A percentile compares a stretch with the other conserved stretches of the same genome.
Evolutionary conservation across 768 basidiomycete genomes (phyloP).

Genomic region (Leccinum uliginosum): DNA sequence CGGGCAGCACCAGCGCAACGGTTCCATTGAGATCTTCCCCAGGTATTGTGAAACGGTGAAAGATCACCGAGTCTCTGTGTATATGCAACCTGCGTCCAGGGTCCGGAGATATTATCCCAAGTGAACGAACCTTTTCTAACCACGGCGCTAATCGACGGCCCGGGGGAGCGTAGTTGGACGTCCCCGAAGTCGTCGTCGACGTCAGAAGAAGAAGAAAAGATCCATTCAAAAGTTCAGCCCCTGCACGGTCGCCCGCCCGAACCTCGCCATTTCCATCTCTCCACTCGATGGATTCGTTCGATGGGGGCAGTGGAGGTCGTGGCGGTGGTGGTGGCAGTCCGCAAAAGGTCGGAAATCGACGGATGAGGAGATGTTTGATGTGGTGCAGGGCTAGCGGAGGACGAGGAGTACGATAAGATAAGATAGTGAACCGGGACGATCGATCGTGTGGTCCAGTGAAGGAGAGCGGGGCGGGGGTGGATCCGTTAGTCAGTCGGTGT

Average conservation of each 20-base stretch:
- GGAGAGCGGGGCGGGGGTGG: neutral
- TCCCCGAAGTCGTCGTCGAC: neutral
- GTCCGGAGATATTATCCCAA: too few species aligned
- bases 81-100: neutral
- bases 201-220: neutral
- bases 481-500: neutral
- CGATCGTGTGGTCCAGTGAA: neutral
- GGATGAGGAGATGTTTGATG: slow-evolving; percentile 64
- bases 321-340: slow-evolving; percentile 21
- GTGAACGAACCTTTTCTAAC: too few species aligned
- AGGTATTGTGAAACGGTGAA: neutral
- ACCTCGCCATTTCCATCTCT: neutral
- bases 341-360: slow-evolving; percentile 63
- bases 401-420: too few species aligned
- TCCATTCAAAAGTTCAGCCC: slow-evolving; percentile 15
- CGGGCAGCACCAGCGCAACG: slow-evolving; percentile 3
- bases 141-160: too few species aligned
- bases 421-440: neutral
- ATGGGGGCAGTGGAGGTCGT: neutral
- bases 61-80: neutral
- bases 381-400: slow-evolving; percentile 43
- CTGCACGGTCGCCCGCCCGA: slow-evolving; percentile 10
- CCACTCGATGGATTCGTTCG: slow-evolving; percentile 31
- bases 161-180: too few species aligned
- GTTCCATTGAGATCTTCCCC: slow-evolving; percentile 10